These are phyloP conservation scores for Claviceps maximensis DNA, from an alignment of 2,329 filamentous ascomycete species.

Conservation along the genomic window DNA sequence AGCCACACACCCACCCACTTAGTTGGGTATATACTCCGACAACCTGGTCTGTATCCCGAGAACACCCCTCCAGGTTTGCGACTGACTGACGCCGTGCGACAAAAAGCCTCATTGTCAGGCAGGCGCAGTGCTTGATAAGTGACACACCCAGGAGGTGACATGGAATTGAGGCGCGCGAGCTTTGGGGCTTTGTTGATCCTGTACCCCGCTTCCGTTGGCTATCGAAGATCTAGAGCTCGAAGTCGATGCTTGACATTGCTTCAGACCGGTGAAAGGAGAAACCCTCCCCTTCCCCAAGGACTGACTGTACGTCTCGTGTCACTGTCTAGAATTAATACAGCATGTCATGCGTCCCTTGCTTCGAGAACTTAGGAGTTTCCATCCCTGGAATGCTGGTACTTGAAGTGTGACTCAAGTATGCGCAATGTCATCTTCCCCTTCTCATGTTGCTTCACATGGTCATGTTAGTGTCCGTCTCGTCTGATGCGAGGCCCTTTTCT, in stretches of 20 bases:
- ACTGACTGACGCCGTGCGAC: neutral
- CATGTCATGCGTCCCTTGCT: neutral
- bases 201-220: neutral
- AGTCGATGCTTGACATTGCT: neutral
- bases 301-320: neutral
- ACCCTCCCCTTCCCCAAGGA: neutral
- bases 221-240: neutral
- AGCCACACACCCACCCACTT: neutral
- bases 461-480: neutral
- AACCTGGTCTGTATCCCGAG: neutral
- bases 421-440: neutral
- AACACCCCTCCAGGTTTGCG: neutral
- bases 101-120: neutral
- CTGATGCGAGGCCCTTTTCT: neutral
- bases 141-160: neutral
- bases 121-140: neutral
- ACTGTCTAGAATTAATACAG: neutral
- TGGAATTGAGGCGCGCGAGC: neutral
- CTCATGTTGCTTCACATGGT: neutral
- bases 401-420: neutral
- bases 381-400: neutral
- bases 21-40: neutral
- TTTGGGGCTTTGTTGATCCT: constrained; percentile 1
- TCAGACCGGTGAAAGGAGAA: neutral
- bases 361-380: neutral